Conservation (phyloP, 345 rosid genomes). For the Brassica carinata region DNA sequence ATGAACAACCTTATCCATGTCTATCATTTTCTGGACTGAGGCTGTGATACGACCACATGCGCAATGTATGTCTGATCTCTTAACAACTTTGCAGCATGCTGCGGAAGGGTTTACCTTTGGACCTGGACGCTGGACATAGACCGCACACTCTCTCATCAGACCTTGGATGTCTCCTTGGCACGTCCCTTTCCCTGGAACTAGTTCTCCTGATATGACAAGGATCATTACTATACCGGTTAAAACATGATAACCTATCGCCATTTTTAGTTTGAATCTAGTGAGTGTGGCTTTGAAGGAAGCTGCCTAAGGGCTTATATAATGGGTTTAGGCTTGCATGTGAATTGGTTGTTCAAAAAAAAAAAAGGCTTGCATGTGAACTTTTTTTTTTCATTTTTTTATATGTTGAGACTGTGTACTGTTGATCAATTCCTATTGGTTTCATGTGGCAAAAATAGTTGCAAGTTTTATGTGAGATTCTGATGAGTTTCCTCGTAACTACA, state of each 20-base stretch:
- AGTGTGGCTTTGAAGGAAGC: not conserved
- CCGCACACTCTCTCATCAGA: conserved; percentile 40
- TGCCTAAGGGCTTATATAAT: conserved; percentile 20
- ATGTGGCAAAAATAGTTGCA: not conserved
- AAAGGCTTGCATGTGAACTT: not conserved
- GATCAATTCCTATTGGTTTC: not conserved
- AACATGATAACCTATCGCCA: conserved; percentile 3
- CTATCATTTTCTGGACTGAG: conserved; percentile 36
- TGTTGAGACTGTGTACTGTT: not conserved
- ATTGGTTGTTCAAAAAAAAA: too few relatives aligned
- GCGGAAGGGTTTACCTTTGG: conserved; percentile 36
- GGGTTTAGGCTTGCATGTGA: not conserved
- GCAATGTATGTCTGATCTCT: conserved; percentile 36
- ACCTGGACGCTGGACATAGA: conserved; percentile 40
- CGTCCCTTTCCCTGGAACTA: conserved; percentile 29
- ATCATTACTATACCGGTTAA: conserved; percentile 23
- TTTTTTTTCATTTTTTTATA: not conserved
- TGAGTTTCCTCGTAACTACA: not conserved
- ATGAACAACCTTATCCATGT: conserved; percentile 42
- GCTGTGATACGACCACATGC: conserved; percentile 32
- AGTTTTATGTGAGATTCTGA: not conserved
- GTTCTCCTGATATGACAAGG: conserved; percentile 19
- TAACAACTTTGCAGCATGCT: conserved; percentile 31
- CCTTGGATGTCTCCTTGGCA: conserved; percentile 44
- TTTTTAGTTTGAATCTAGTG: not conserved